Conservation (phyloP, 164 flowering plant species). For the Magnolia changhungtana region DNA sequence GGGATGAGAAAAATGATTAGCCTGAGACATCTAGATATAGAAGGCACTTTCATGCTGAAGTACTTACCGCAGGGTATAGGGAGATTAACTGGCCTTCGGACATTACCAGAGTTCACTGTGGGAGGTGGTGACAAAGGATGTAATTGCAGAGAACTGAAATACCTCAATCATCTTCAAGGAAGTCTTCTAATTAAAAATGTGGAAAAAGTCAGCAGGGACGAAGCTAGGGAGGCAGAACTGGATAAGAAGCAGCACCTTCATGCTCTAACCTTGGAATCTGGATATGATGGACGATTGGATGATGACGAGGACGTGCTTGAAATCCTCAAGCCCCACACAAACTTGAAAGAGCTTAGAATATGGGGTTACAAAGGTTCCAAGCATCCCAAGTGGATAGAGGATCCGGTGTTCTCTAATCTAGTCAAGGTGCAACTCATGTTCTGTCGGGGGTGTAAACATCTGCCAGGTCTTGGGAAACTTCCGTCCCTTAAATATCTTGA, state of each 20-base stretch:
- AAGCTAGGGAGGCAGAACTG: background rate
- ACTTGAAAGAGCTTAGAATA: background rate
- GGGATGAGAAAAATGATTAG: background rate
- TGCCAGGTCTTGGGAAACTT: slow-evolving; percentile 4
- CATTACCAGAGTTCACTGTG: background rate
- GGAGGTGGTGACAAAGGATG: background rate
- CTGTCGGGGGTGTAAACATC: background rate
- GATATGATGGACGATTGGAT: background rate
- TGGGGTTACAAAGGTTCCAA: background rate
- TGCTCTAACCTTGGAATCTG: background rate
- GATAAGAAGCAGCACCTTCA: background rate
- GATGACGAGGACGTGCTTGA: background rate
- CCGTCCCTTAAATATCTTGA: background rate
- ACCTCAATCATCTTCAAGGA: background rate
- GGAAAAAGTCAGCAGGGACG: background rate
- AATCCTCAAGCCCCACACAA: slow-evolving; percentile 1
- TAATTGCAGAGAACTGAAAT: background rate
- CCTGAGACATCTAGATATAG: slow-evolving; percentile 6
- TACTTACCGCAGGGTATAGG: background rate
- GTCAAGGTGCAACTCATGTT: background rate
- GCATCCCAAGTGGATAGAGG: background rate
- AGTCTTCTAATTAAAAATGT: background rate
- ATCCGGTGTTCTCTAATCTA: background rate
- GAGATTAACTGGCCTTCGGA: background rate
- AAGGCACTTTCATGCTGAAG: background rate